A percentile compares a stretch with the other conserved stretches of the same genome.
These are phyloP conservation scores for Curvularia eragrostidis DNA, from an alignment of 2,329 filamentous ascomycete genomes.

Conservation along the genomic window DNA sequence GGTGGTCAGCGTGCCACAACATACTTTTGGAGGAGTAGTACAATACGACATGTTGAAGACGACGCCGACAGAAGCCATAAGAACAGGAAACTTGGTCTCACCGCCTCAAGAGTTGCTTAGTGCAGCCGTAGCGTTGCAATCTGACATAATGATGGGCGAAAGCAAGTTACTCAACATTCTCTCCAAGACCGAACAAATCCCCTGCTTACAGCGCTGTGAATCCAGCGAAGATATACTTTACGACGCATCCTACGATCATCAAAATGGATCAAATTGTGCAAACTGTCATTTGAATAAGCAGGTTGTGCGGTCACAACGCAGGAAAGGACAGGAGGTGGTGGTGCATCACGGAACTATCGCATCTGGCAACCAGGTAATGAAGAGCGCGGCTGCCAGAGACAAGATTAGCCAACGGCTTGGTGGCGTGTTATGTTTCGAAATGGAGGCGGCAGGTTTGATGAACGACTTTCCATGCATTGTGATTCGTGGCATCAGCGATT, in stretches of 20 bases:
- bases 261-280: slow-evolving; percentile 13
- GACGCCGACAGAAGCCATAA: slow-evolving; percentile 18
- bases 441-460: slow-evolving; percentile 13
- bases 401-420: slow-evolving; percentile 31
- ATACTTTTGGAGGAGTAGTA: slow-evolving; percentile 21
- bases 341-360: slow-evolving; percentile 52
- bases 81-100: slow-evolving; percentile 15
- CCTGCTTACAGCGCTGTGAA: slow-evolving; percentile 14
- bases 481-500: slow-evolving; percentile 35
- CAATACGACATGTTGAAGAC: slow-evolving; percentile 34
- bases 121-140: slow-evolving; percentile 6
- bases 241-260: slow-evolving; percentile 24
- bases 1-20: slow-evolving; percentile 28
- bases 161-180: slow-evolving; percentile 5
- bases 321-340: slow-evolving; percentile 19
- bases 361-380: slow-evolving; percentile 54
- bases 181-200: slow-evolving; percentile 12
- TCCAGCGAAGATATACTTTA: slow-evolving; percentile 24
- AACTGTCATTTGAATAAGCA: slow-evolving; percentile 12
- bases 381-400: slow-evolving; percentile 49
- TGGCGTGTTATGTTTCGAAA: slow-evolving; percentile 25
- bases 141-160: neutral
- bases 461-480: slow-evolving; percentile 20
- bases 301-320: slow-evolving; percentile 8
- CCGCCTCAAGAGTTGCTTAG: slow-evolving; percentile 16